Base-by-base conservation (phyloP, 768 basidiomycete species). In the Gymnopilus dilepis region DNA sequence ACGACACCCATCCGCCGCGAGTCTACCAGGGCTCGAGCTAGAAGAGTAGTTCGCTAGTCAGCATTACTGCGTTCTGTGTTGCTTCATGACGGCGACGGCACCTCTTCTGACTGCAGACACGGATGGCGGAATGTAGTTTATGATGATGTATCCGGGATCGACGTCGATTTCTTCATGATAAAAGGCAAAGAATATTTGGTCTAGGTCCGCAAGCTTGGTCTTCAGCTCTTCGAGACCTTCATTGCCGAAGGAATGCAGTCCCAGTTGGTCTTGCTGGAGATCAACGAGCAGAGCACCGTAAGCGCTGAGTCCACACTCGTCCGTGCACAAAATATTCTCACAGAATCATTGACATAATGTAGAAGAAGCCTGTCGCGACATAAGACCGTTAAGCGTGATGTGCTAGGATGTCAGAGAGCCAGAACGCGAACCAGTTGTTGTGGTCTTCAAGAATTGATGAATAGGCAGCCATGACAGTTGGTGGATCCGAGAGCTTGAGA, bases 171-270 rank as follows among this genome's bases (percentile, higher is more conserved):
- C 77, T 66, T 82, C 78, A 26, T 79, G 78, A 68, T 80, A 81
- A 61, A 84, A 81, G 3, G 73, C 83, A 62, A 85, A 74, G 41
- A 77, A 81, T 11, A 81, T 75, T 47, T 76, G 70, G 8, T 74
- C 66, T 33, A 70, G 58, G 58, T 81, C 77, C 42, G 75, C 70
- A 13, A 84, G 72, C 58, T 72, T 78, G 47, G 73, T 76, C 63
- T 84, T 84, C 58, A 85, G 67, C 56, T 83, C 81, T 34, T 77
- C 72, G 22, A 84, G 73, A 13, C 81, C 82, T 12, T 77, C 73
- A 11, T 65, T 63, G 15, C 82, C 83, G 40, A 74, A 75, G 22
- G 76, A 78, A 65, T 76, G 69, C 11, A 83, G 65, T 17, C 72
- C 73, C 51, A 83, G 69, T 41, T 78, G 76, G 58, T 82, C 79